Evolutionary conservation across 2,329 filamentous ascomycete species (phyloP), one percentile per base, ranked within the genome.

Genomic region (Botrytis cinerea): DNA sequence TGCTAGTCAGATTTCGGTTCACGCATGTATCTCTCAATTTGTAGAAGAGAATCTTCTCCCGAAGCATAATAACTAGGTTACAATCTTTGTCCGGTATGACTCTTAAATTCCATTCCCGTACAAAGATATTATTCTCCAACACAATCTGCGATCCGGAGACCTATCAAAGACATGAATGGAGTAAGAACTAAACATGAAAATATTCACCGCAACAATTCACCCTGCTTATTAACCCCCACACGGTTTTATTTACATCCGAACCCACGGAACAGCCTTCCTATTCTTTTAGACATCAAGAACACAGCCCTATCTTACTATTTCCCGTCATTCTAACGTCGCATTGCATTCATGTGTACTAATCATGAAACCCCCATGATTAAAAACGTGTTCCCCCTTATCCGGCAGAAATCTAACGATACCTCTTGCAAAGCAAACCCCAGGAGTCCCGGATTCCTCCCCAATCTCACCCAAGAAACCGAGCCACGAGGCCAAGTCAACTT

Each of bases 171-270:
- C 32, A 22, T 40, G 14, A 7, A 20, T 25, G 16, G 16, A 54
- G 64, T 68, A 32, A 68, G 66, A 68, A 43, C 25, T 57, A 68
- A 67, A 54, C 8, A 54, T 48, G 9, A 28, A 32, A 57, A 5
- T 57, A 35, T 68, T 68, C 48, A 68, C 66, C 66, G 48, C 48
- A 57, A 68, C 48, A 68, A 28, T 57, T 43, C 9, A 28, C 38
- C 28, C 18, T 57, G 35, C 66, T 57, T 54, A 68, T 43, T 43
- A 28, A 68, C 66, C 48, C 48, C 66, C 48, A 57, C 46, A 32
- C 57, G 25, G 57, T 68, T 18, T 40, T 61, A 25, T 6, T 25
- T 57, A 57, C 38, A 68, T 68, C 48, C 66, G 48, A 43, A 57
- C 25, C 35, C 48, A 43, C 28, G 48, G 35, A 48, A 57, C 20